Base-by-base conservation (phyloP, 345 rosid species). In the Gossypium thurberi region DNA sequence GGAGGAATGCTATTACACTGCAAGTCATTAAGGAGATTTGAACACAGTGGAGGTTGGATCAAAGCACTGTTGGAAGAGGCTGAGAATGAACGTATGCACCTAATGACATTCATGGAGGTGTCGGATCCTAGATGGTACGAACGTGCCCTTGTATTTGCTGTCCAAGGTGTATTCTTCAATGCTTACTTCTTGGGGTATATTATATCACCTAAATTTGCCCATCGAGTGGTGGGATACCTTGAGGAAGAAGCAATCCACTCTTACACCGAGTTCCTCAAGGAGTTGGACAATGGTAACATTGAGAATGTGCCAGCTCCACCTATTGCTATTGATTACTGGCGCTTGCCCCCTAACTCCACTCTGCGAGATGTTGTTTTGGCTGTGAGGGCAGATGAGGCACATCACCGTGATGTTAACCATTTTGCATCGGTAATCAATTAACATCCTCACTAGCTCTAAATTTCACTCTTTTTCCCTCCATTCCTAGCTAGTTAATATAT, bases 71-170 rank as follows among this genome's bases (percentile, higher is more conserved):
- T 91, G 2, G 97, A 91, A 43, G 97, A 91, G 76, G 95, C 97
- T 0, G 97, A 91, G 88, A 91, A 91, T 23, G 97, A 91, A 72
- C 83, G 97, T 11, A 91, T 91, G 97, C 97, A 91, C 72, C 83
- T 91, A 0, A 91, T 91, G 97, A 91, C 95, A 1, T 91, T 91
- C 81, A 91, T 91, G 95, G 95, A 91, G 81, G 91, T 91, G 0
- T 78, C 91, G 0, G 63, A 88, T 71, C 97, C 97, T 0, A 83
- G 72, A 37, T 89, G 97, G 97, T 91, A 91, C 70, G 95, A 89
- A 75, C 81, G 95, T 6, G 95, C 91, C 0, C 88, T 91, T 0
- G 93, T 91, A 42, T 78, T 91, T 61, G 33, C 89, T 3, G 95
- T 91, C 2, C 93, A 91, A 62, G 93, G 93, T 0, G 84, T 87